phyloP scores from a whole-genome alignment of 768 basidiomycete species.

The Trametes villosa region DNA sequence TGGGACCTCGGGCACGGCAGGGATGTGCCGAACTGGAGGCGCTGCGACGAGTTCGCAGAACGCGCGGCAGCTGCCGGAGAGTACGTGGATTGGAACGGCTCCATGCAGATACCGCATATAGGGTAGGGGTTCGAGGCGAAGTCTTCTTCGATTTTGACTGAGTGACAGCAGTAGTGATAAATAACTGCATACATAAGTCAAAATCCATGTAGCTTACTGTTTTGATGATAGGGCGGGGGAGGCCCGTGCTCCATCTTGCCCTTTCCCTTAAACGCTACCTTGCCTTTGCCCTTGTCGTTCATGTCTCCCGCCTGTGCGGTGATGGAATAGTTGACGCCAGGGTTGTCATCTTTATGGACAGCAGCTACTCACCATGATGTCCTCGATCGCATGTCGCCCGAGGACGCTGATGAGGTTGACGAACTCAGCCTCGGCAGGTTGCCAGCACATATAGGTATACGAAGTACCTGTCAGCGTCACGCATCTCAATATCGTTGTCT shows the following conservation, averaged over 20 bases:
- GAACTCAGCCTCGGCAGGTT: neutral
- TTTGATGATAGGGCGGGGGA: conserved; percentile 1
- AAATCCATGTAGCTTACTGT: neutral
- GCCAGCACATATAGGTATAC: neutral
- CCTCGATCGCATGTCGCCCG: conserved; percentile 33
- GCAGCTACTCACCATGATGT: conserved; percentile 29
- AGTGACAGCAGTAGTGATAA: neutral
- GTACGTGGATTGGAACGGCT: conserved; percentile 40
- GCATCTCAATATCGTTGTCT: conserved; percentile 30
- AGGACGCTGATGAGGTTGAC: conserved; percentile 30
- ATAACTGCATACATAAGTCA: neutral
- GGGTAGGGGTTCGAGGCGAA: conserved; percentile 25
- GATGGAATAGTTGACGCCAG: neutral
- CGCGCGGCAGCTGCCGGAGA: conserved; percentile 39
- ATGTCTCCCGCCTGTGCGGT: conserved; percentile 33
- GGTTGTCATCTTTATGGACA: no score
- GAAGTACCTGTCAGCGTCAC: conserved; percentile 39
- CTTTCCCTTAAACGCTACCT: no score
- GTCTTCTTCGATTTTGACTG: conserved; percentile 6
- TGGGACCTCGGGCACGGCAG: conserved; percentile 42
- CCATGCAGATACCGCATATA: conserved; percentile 45
- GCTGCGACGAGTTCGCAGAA: conserved; percentile 40
- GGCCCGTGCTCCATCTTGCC: neutral
- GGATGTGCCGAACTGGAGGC: conserved; percentile 39
- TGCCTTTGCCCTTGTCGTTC: conserved; percentile 36